Evolutionary conservation across 805 yeast genomes (phyloP).

Genomic region (Ogataea pignaliae): DNA sequence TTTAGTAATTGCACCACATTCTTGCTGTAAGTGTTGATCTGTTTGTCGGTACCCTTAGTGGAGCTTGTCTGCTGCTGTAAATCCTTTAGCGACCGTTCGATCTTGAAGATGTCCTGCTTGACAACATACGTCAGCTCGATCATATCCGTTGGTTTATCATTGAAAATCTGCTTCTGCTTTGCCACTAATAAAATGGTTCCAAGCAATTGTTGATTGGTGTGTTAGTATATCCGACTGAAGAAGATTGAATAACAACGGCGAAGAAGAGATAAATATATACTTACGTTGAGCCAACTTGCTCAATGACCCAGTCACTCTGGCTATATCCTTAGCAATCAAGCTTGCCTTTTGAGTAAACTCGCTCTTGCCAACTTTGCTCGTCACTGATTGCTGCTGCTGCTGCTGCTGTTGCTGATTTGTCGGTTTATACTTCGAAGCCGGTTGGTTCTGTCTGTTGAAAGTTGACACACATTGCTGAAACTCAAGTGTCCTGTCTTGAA

Average conservation of each 20-base stretch:
- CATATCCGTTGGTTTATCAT: constrained; percentile 91
- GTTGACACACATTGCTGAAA: constrained; percentile 87
- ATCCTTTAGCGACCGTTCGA: constrained; percentile 65
- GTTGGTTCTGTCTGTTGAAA: constrained; percentile 50
- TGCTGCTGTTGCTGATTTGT: constrained; percentile 18
- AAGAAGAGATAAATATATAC: constrained; percentile 7
- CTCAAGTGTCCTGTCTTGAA: constrained; percentile 86
- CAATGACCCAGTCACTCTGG: constrained; percentile 75
- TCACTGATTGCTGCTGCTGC: constrained; percentile 10
- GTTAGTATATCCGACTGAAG: background rate
- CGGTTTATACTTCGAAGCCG: constrained; percentile 18
- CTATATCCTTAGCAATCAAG: constrained; percentile 81
- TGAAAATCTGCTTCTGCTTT: constrained; percentile 83
- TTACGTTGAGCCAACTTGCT: constrained; percentile 61
- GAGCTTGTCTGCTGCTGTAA: constrained; percentile 49
- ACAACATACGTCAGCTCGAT: constrained; percentile 85
- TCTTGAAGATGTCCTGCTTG: constrained; percentile 79
- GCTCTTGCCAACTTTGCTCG: constrained; percentile 36
- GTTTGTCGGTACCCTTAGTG: constrained; percentile 45
- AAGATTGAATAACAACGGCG: background rate
- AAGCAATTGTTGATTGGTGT: background rate
- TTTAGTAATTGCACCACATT: constrained; percentile 85
- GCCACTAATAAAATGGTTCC: constrained; percentile 43
- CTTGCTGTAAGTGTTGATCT: constrained; percentile 67
- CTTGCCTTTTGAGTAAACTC: constrained; percentile 73